These are phyloP conservation scores for Tuber melanosporum DNA, from an alignment of 495 filamentous ascomycete species.

Conservation along the genomic window DNA sequence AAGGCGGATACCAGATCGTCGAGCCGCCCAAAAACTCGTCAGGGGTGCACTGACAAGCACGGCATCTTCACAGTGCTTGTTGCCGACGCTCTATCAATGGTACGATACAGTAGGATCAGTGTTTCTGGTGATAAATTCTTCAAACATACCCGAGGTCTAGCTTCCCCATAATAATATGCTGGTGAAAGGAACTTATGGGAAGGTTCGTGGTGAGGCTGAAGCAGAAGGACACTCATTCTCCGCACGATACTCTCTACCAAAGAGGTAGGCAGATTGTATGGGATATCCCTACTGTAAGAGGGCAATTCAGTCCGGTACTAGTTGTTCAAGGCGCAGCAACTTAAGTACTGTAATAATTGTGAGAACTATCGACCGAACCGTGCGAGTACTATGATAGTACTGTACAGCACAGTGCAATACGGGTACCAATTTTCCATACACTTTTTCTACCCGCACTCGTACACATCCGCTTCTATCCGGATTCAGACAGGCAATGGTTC, in stretches of 20 bases:
- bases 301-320: neutral
- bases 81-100: neutral
- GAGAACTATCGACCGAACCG: neutral
- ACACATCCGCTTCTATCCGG: neutral
- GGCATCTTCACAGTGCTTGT: neutral
- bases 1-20: constrained; percentile 21
- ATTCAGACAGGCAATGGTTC: neutral
- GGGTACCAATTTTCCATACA: neutral
- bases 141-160: neutral
- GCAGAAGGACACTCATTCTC: neutral
- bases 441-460: neutral
- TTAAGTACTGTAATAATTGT: neutral
- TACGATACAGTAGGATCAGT: neutral
- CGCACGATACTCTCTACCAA: neutral
- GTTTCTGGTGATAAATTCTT: neutral
- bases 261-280: neutral
- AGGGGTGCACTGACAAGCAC: neutral
- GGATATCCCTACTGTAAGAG: neutral
- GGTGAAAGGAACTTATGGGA: neutral
- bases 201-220: neutral
- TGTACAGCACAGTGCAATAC: neutral
- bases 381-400: neutral
- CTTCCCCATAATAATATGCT: neutral
- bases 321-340: neutral
- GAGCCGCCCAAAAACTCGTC: constrained; percentile 9